These are phyloP conservation scores for Thecaphora thlaspeos DNA, from an alignment of 1,284 basidiomycete genomes.

Conservation along the genomic window DNA sequence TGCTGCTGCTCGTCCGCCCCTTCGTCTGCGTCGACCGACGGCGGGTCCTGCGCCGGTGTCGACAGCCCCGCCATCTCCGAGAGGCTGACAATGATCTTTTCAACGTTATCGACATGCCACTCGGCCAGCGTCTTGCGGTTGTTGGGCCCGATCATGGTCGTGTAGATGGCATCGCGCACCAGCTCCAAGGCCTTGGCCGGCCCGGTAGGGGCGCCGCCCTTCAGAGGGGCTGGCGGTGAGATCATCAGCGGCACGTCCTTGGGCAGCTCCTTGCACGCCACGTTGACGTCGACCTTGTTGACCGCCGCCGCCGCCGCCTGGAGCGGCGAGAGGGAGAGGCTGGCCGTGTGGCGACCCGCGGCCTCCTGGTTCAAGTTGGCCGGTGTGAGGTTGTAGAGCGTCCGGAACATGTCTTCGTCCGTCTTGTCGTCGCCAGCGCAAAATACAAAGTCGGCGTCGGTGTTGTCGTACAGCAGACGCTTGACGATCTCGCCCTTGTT, in stretches of 20 bases:
- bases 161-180: slow-evolving; percentile 42
- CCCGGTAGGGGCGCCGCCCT: slow-evolving; percentile 14
- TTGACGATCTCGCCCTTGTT: slow-evolving; percentile 99
- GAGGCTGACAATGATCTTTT: slow-evolving; percentile 45
- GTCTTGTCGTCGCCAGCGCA: slow-evolving; percentile 98
- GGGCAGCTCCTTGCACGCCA: slow-evolving; percentile 1
- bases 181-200: slow-evolving; percentile 38
- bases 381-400: slow-evolving; percentile 36
- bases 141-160: slow-evolving; percentile 50
- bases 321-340: neutral
- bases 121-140: slow-evolving; percentile 52
- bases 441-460: slow-evolving; percentile 91
- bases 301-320: neutral
- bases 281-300: slow-evolving; percentile 7
- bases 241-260: slow-evolving; percentile 25
- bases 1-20: neutral
- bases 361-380: too few relatives aligned
- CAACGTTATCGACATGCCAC: slow-evolving; percentile 50
- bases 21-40: neutral
- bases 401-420: slow-evolving; percentile 57
- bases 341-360: too few relatives aligned
- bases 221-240: slow-evolving; percentile 40
- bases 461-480: slow-evolving; percentile 83
- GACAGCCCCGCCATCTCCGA: slow-evolving; percentile 46
- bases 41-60: neutral